Percentiles rank a stretch among this genome's conserved stretches.
Conservation (phyloP, 2,329 filamentous ascomycete species). For the Colletotrichum noveboracense region DNA sequence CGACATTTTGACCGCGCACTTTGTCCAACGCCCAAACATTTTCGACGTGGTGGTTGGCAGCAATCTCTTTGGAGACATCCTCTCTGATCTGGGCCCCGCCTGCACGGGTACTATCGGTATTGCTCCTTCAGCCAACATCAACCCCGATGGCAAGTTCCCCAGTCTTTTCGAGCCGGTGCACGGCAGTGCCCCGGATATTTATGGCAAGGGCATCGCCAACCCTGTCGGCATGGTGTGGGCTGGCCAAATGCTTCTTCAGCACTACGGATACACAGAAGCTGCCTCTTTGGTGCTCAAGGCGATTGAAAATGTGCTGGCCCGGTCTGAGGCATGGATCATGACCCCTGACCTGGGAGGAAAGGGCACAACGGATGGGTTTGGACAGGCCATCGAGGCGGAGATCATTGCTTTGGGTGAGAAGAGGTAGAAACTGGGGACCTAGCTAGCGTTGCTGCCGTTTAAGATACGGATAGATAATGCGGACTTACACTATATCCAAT, state of each 20-base stretch:
- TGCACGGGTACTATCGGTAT: conserved; percentile 76
- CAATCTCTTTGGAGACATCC: conserved; percentile 68
- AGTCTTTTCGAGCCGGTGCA: conserved; percentile 75
- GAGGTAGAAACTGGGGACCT: not conserved
- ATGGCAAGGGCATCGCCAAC: conserved; percentile 74
- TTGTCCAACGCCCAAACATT: conserved; percentile 64
- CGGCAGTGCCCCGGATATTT: conserved; percentile 75
- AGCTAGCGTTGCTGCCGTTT: not conserved
- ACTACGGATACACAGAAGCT: conserved; percentile 43
- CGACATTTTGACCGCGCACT: conserved; percentile 69
- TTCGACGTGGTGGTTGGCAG: conserved; percentile 69
- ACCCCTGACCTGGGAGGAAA: conserved; percentile 36
- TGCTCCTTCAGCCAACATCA: conserved; percentile 72
- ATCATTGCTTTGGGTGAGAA: conserved; percentile 15
- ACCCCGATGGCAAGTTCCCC: conserved; percentile 59
- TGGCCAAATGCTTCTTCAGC: conserved; percentile 77
- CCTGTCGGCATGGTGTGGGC: conserved; percentile 75
- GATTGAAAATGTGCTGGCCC: conserved; percentile 68
- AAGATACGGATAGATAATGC: not conserved
- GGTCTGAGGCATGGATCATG: conserved; percentile 30
- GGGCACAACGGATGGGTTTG: conserved; percentile 28
- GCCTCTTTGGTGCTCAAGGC: conserved; percentile 63
- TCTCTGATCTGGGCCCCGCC: conserved; percentile 74
- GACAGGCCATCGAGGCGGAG: conserved; percentile 26
- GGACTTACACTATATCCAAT: not conserved